Conservation (phyloP, 805 yeast genomes). For the Clavispora phyllophila region DNA sequence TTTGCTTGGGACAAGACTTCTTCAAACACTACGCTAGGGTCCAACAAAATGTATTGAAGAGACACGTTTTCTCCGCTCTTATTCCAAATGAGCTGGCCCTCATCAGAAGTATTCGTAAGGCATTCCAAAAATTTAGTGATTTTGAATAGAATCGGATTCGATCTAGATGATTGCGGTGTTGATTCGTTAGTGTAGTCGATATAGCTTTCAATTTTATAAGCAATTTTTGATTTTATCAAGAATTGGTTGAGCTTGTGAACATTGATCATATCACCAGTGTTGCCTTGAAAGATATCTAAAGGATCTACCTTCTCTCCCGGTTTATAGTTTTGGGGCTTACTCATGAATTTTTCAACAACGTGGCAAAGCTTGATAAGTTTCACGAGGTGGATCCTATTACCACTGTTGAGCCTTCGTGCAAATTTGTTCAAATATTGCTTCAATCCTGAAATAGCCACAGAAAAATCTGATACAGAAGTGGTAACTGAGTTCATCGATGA, state of each 20-base stretch:
- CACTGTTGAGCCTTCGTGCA: slow-evolving; percentile 57
- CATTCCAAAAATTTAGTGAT: slow-evolving; percentile 60
- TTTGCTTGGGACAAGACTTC: slow-evolving; percentile 59
- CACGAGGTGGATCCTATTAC: slow-evolving; percentile 63
- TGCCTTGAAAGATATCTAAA: slow-evolving; percentile 49
- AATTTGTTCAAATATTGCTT: slow-evolving; percentile 56
- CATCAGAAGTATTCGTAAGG: slow-evolving; percentile 67
- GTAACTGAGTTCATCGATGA: slow-evolving; percentile 61
- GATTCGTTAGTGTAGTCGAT: slow-evolving; percentile 27
- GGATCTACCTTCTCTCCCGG: slow-evolving; percentile 54
- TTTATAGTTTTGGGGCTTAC: slow-evolving; percentile 20
- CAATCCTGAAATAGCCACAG: slow-evolving; percentile 42
- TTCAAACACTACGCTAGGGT: slow-evolving; percentile 68
- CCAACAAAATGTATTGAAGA: slow-evolving; percentile 68
- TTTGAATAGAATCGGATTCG: slow-evolving; percentile 59
- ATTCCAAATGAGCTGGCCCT: slow-evolving; percentile 76
- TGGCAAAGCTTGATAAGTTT: slow-evolving; percentile 58
- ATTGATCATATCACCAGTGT: slow-evolving; percentile 69
- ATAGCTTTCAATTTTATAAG: slow-evolving; percentile 77
- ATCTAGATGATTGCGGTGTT: slow-evolving; percentile 9
- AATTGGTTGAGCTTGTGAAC: slow-evolving; percentile 62
- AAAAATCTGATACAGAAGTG: slow-evolving; percentile 47
- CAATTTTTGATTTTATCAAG: slow-evolving; percentile 64
- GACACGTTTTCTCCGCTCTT: slow-evolving; percentile 18
- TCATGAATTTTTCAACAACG: slow-evolving; percentile 46